A percentile compares a stretch with the other conserved stretches of the same genome.
phyloP scores from a whole-genome alignment of 2,329 filamentous ascomycete species.

The Talaromyces funiculosus region DNA sequence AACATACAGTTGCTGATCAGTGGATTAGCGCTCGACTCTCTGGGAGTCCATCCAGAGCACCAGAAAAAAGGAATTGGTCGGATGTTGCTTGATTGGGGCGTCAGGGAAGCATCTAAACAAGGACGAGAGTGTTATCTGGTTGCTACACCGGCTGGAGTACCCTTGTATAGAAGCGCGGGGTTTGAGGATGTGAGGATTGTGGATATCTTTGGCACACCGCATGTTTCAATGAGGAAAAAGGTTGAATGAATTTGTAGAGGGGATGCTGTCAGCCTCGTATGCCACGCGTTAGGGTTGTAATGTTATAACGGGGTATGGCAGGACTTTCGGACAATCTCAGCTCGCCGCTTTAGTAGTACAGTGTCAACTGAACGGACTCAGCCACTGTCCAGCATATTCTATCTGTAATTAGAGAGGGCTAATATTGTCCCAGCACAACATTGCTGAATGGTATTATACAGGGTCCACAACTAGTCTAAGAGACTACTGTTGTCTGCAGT shows the following conservation, averaged over 20 bases:
- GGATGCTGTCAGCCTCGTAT: background rate
- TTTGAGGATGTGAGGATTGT: background rate
- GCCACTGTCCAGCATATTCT: too few relatives aligned
- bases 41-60: background rate
- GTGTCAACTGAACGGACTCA: too few relatives aligned
- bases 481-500: too few relatives aligned
- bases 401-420: too few relatives aligned
- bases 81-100: conserved; percentile 1
- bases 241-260: background rate
- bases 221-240: conserved; percentile 3
- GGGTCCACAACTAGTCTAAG: too few relatives aligned
- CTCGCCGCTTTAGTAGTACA: background rate
- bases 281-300: background rate
- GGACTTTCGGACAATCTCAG: too few relatives aligned
- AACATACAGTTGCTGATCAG: background rate
- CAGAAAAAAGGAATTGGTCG: background rate
- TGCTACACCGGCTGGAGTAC: background rate
- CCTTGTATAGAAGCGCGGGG: background rate
- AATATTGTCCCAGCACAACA: too few relatives aligned
- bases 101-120: background rate
- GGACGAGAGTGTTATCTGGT: background rate
- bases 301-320: too few relatives aligned
- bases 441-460: too few relatives aligned
- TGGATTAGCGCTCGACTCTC: background rate
- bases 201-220: conserved; percentile 1